phyloP scores from a whole-genome alignment of 1,284 basidiomycete genomes.

The Tilletia indica region DNA sequence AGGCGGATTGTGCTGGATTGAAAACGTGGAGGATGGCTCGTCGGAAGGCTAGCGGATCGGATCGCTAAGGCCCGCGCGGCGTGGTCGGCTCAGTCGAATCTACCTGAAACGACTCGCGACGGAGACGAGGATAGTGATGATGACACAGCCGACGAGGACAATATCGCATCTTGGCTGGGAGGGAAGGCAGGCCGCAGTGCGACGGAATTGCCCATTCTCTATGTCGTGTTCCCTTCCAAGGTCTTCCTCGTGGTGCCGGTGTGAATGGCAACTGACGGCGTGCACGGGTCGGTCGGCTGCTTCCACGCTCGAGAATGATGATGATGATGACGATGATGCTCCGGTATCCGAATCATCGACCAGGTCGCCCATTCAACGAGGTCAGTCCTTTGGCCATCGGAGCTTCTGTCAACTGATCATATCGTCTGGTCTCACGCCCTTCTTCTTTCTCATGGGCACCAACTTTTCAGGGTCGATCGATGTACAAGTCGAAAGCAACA shows the following conservation, averaged over 20 bases:
- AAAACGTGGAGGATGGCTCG: constrained; percentile 17
- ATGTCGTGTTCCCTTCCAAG: constrained; percentile 28
- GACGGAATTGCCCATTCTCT: constrained; percentile 31
- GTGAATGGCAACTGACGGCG: constrained; percentile 53
- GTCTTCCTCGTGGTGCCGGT: constrained; percentile 36
- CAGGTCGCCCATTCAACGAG: no score
- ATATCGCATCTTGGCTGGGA: background rate
- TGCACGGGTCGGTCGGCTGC: constrained; percentile 35
- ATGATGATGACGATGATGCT: background rate
- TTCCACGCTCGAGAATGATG: background rate
- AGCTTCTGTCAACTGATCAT: no score
- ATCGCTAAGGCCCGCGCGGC: background rate
- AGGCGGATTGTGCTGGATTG: constrained; percentile 54
- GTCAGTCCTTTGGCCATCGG: no score
- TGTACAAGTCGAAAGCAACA: no score
- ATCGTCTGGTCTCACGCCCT: no score
- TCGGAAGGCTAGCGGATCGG: background rate
- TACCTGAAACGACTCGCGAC: no score
- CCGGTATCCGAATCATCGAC: background rate
- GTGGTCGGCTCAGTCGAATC: constrained; percentile 2
- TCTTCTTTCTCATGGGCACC: no score
- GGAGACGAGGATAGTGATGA: no score
- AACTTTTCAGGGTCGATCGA: no score
- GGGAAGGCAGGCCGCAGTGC: background rate
- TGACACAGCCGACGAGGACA: constrained; percentile 18